Evolutionary conservation across 2,329 filamentous ascomycete species (phyloP), one percentile per base, ranked within the genome.

Genomic region (Zymoseptoria tritici): DNA sequence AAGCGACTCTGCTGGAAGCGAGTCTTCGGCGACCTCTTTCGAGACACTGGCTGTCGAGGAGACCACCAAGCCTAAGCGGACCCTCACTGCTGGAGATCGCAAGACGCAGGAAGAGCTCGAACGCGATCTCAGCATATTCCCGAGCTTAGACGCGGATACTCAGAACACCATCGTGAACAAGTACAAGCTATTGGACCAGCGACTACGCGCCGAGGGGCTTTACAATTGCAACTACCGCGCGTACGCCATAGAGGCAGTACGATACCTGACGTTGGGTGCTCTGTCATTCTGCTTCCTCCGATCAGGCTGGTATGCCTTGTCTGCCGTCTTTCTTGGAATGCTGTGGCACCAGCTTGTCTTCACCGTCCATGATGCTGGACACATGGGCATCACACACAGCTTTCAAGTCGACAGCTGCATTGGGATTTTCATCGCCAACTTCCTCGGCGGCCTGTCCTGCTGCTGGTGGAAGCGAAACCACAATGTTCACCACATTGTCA

Each of bases 401-500:
- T 97, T 93, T 73, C 86, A 89, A 55, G 76, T 85, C 46, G 94
- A 99, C 74, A 88, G 88, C 1, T 80, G 88, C 54, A 90, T 99
- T 63, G 93, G 91, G 54, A 96, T 97, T 70, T 77, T 96, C 64
- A 88, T 97, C 69, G 91, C 92, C 57, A 89, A 96, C 73, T 97
- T 88, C 68, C 78, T 94, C 20, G 94, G 94, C 46, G 94, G 94
- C 0, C 77, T 99, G 36, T 96, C 91, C 24, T 77, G 96, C 57
- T 90, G 93, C 52, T 99, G 94, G 94, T 99, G 94, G 93, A 97
- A 97, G 76, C 83, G 85, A 62, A 97, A 86, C 72, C 93, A 97
- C 75, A 97, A 97, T 71, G 91, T 97, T 8, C 93, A 97, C 72
- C 93, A 97, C 71, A 91, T 97, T 67, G 88, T 97, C 56, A 97